phyloP scores from a whole-genome alignment of 768 basidiomycete species.

The Leccinum barrowsii region DNA sequence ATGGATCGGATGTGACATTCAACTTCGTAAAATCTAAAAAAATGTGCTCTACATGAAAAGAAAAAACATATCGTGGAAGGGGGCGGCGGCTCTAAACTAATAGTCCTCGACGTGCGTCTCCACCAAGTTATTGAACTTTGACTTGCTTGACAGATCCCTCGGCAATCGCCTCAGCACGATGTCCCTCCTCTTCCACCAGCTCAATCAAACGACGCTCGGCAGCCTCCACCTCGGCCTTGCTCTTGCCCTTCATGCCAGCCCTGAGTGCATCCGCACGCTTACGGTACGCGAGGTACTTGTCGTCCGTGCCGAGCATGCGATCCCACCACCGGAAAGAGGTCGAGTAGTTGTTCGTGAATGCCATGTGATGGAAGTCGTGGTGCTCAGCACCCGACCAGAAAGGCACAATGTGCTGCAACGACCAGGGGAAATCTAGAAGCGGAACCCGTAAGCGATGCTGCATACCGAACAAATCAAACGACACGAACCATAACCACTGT shows the following conservation, averaged over 20 bases:
- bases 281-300: constrained; percentile 83
- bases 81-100: no score
- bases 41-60: no score
- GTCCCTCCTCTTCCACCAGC: constrained; percentile 72
- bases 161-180: constrained; percentile 61
- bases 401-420: constrained; percentile 83
- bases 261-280: constrained; percentile 61
- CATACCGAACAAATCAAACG: neutral
- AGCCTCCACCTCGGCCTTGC: constrained; percentile 47
- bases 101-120: no score
- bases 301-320: constrained; percentile 83
- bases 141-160: constrained; percentile 31
- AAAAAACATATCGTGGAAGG: no score
- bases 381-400: constrained; percentile 98
- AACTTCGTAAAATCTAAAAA: no score
- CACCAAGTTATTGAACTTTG: constrained; percentile 25
- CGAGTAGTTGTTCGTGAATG: constrained; percentile 90
- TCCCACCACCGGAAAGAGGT: constrained; percentile 97
- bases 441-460: neutral
- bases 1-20: no score
- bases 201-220: constrained; percentile 62
- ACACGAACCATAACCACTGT: constrained; percentile 86
- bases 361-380: constrained; percentile 99
- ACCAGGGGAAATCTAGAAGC: constrained; percentile 92
- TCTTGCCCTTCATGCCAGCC: constrained; percentile 49